Percentiles rank a stretch among this genome's conserved stretches.
phyloP scores from a whole-genome alignment of 1,284 basidiomycete genomes.

The Coniferiporia sulphurascens region DNA sequence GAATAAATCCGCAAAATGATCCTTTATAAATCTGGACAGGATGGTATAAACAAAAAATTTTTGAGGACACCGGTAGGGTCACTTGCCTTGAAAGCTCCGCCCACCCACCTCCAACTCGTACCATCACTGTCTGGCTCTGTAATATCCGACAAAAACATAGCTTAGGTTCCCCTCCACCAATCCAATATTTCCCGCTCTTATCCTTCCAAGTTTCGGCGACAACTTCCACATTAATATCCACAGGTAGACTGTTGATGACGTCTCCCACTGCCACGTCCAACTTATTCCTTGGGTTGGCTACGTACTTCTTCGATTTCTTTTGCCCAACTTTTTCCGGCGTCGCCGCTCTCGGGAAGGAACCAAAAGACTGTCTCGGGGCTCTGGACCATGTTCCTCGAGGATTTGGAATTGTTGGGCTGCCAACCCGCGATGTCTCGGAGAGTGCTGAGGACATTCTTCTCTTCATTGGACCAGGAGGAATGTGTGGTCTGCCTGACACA shows the following conservation, averaged over 20 bases:
- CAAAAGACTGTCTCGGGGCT: conserved; percentile 56
- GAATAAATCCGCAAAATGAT: conserved; percentile 80
- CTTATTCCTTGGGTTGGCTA: conserved; percentile 82
- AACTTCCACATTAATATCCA: conserved; percentile 80
- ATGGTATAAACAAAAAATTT: not conserved
- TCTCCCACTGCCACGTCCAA: conserved; percentile 90
- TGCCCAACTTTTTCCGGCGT: conserved; percentile 41
- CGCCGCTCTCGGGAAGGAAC: conserved; percentile 35
- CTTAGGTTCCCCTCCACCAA: conserved; percentile 83
- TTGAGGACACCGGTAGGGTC: not conserved
- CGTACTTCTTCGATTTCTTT: conserved; percentile 55
- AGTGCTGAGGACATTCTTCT: conserved; percentile 53
- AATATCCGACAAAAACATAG: conserved; percentile 89
- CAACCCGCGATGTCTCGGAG: conserved; percentile 36
- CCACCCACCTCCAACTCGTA: conserved; percentile 94
- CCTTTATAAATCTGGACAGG: conserved; percentile 70
- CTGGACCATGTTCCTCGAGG: conserved; percentile 59
- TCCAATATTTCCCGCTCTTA: conserved; percentile 93
- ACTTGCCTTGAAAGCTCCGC: conserved; percentile 80
- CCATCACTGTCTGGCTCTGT: conserved; percentile 92
- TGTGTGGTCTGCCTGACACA: conserved; percentile 30
- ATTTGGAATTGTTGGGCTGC: conserved; percentile 33
- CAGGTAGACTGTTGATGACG: conserved; percentile 84
- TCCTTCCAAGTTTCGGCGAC: conserved; percentile 84
- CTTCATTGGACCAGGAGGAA: conserved; percentile 30